Conservation (phyloP, 345 rosid species). For the Eutrema heterophyllum region DNA sequence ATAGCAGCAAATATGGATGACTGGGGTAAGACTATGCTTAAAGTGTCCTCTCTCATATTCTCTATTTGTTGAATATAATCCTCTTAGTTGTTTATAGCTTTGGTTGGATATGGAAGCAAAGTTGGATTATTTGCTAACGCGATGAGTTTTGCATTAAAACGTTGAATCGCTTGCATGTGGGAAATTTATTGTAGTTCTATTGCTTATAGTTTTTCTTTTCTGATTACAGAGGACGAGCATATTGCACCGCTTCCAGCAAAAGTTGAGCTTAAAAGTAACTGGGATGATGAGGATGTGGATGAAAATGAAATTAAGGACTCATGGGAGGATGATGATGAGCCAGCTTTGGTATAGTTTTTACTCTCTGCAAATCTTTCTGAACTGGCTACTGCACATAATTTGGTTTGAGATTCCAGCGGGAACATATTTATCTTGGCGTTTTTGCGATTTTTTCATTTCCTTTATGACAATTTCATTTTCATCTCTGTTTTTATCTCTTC, state of each 20-base stretch:
- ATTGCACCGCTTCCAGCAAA: conserved; percentile 51
- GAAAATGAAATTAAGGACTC: conserved; percentile 88
- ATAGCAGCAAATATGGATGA: conserved; percentile 24
- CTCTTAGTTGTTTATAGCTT: background rate
- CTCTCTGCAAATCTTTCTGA: background rate
- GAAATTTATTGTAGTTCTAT: background rate
- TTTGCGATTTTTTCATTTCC: background rate
- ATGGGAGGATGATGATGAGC: conserved; percentile 98
- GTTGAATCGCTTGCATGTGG: background rate
- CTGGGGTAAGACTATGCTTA: conserved; percentile 21
- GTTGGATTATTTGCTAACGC: background rate
- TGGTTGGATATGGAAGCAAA: background rate
- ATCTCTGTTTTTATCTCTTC: background rate
- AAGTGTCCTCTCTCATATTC: background rate
- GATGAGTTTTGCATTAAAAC: background rate
- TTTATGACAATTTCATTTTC: background rate
- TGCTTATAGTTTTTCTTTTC: background rate
- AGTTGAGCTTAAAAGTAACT: conserved; percentile 48
- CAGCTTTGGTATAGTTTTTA: conserved; percentile 46
- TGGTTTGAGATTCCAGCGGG: too few relatives aligned
- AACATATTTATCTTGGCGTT: too few relatives aligned
- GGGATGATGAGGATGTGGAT: conserved; percentile 97
- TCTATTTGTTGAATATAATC: background rate
- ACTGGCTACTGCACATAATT: too few relatives aligned
- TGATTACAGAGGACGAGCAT: conserved; percentile 57